Percentiles rank a stretch among this genome's conserved stretches.
phyloP scores from a whole-genome alignment of 2,329 filamentous ascomycete species.

The Colletotrichum graminicola region DNA sequence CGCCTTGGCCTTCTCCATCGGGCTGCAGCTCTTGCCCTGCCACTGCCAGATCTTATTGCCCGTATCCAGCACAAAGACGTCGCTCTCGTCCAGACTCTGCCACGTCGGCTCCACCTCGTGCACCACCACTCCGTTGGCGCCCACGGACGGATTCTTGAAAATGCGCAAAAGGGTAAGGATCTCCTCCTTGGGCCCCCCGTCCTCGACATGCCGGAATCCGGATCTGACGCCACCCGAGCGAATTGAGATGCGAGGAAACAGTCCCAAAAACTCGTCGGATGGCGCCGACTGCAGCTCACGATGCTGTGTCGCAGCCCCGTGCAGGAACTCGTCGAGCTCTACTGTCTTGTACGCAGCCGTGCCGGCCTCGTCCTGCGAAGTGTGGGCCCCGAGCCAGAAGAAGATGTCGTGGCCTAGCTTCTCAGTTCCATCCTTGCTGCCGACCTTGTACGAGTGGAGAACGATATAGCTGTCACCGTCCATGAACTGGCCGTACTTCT shows the following conservation, averaged over 20 bases:
- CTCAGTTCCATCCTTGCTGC: constrained; percentile 55
- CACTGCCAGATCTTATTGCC: constrained; percentile 76
- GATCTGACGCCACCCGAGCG: constrained; percentile 70
- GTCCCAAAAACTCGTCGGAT: constrained; percentile 69
- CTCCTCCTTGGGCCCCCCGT: constrained; percentile 55
- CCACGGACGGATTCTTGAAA: constrained; percentile 68
- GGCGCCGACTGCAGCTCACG: constrained; percentile 72
- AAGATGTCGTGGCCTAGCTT: constrained; percentile 73
- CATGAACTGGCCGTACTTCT: constrained; percentile 70
- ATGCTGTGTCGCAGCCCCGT: constrained; percentile 72
- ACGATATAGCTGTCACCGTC: constrained; percentile 78
- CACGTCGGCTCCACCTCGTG: constrained; percentile 73
- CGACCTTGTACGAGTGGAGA: constrained; percentile 69
- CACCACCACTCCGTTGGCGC: constrained; percentile 65
- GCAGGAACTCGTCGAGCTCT: constrained; percentile 76
- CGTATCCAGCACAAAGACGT: constrained; percentile 75
- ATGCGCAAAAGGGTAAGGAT: constrained; percentile 69
- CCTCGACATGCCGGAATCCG: constrained; percentile 74
- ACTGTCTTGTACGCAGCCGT: constrained; percentile 79
- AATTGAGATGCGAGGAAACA: constrained; percentile 73
- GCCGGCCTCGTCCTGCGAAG: constrained; percentile 76
- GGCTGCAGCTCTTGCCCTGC: constrained; percentile 74
- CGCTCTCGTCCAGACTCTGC: constrained; percentile 72
- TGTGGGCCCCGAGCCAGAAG: constrained; percentile 77
- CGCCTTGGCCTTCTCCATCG: constrained; percentile 77